These are phyloP conservation scores for Daldinia decipiens DNA, from an alignment of 495 filamentous ascomycete species.

Conservation along the genomic window DNA sequence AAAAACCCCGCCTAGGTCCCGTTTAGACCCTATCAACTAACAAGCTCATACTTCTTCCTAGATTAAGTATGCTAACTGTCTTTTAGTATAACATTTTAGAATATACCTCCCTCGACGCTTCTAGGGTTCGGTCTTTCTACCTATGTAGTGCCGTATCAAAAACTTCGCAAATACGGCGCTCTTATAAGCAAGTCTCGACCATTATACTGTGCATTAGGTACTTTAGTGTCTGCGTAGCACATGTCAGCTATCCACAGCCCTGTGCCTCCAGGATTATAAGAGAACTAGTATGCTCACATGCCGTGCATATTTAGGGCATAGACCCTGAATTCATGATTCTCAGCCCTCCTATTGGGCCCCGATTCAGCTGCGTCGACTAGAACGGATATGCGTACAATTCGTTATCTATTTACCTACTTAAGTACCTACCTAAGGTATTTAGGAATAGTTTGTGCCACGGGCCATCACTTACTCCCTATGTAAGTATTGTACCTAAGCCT, in stretches of 20 bases:
- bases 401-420: constrained; percentile 2
- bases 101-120: constrained; percentile 6
- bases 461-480: constrained; percentile 1
- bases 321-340: constrained; percentile 24
- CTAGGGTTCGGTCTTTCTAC: constrained; percentile 20
- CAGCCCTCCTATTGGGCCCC: constrained; percentile 26
- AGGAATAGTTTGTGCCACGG: constrained; percentile 26
- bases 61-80: constrained; percentile 7
- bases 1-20: constrained; percentile 10
- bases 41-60: constrained; percentile 17
- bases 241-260: constrained; percentile 40
- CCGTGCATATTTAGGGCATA: constrained; percentile 40
- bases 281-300: constrained; percentile 38
- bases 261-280: constrained; percentile 26
- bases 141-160: constrained; percentile 21
- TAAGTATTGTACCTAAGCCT: neutral
- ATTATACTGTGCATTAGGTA: constrained; percentile 30
- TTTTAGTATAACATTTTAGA: constrained; percentile 16
- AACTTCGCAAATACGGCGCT: constrained; percentile 23
- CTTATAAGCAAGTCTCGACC: constrained; percentile 18
- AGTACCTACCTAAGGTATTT: neutral
- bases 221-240: constrained; percentile 5
- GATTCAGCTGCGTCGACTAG: constrained; percentile 29
- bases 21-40: constrained; percentile 16
- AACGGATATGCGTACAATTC: constrained; percentile 7